Evolutionary conservation across 148 eudicot genomes (phyloP), one percentile per base, ranked within the genome.

Genomic region (Pharnaceum exiguum): DNA sequence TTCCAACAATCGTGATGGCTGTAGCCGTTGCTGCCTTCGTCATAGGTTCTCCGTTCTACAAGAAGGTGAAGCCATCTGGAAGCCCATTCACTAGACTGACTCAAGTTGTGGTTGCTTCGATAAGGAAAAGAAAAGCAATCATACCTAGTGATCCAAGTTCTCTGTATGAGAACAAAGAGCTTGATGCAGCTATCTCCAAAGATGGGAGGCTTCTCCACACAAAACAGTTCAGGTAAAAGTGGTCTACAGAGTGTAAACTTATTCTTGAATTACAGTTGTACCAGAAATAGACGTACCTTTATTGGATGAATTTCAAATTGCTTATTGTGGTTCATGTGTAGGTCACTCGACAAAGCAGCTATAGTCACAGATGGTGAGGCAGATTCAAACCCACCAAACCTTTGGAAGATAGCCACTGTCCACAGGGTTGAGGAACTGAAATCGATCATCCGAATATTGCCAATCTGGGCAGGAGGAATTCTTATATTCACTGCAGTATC

Each of bases 301-400:
- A n/a, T n/a, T n/a, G n/a, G n/a, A n/a, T n/a, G n/a, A n/a, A n/a
- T n/a, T n/a, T n/a, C n/a, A n/a, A 15, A 26, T 31, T 28, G 57
- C 31, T n/a, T 4, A 19, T 55, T 37, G n/a, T 26, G 39, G 46
- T 38, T 19, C 16, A 4, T 19, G 16, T 56, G 23, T 29, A 84
- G 90, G 76, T 84, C 84, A 78, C 39, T 84, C 9, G 90, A 84
- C 59, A 77, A 80, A 49, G 84, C 87, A 28, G 84, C 90, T 7
- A 57, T 79, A 5, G 72, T 81, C 11, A 67, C 69, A 5, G 63
- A 72, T 11, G 71, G 51, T 5, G 86, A 80, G 40, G 54, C 50
- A 48, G 66, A 51, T 16, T n/a, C 67, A 13, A 62, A 56, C 37
- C 39, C 61, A 27, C 84, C 84, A 35, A 78, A 84, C 38, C 78